Conservation (phyloP, 495 filamentous ascomycete species). For the Thermothielavioides terrestris region DNA sequence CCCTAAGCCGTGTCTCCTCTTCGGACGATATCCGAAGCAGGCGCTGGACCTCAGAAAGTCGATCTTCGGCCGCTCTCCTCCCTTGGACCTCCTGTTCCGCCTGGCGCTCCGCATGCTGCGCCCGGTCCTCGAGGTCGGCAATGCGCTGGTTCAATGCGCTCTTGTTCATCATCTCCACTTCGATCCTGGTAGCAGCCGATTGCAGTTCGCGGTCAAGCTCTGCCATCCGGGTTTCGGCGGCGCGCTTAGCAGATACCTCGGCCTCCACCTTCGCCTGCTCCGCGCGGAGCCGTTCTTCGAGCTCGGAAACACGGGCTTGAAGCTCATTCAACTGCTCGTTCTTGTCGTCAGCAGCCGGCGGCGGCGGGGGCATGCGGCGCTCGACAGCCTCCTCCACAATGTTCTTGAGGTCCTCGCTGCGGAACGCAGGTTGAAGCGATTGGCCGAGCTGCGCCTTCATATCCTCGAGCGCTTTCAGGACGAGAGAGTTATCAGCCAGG, state of each 20-base stretch:
- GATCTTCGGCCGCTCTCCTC: constrained; percentile 63
- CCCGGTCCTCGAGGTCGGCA: constrained; percentile 38
- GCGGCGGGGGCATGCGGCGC: constrained; percentile 36
- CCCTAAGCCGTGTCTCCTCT: constrained; percentile 63
- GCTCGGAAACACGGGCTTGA: constrained; percentile 29
- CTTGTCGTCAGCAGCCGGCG: constrained; percentile 21
- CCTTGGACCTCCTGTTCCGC: constrained; percentile 51
- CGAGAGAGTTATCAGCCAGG: constrained; percentile 18
- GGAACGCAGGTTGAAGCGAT: constrained; percentile 35
- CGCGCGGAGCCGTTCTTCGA: constrained; percentile 40
- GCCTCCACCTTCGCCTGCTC: constrained; percentile 35
- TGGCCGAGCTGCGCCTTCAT: constrained; percentile 43
- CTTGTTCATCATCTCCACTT: constrained; percentile 46
- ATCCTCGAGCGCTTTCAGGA: constrained; percentile 35
- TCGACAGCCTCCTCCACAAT: constrained; percentile 53
- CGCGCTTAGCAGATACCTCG: constrained; percentile 32
- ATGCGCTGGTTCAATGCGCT: constrained; percentile 39
- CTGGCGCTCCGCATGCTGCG: constrained; percentile 33
- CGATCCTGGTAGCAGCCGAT: constrained; percentile 41
- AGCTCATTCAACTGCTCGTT: constrained; percentile 32
- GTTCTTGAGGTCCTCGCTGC: constrained; percentile 48
- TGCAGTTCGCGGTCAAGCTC: constrained; percentile 39
- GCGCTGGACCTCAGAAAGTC: constrained; percentile 59
- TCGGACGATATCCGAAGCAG: constrained; percentile 57
- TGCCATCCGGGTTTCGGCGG: constrained; percentile 35